Evolutionary conservation across 345 rosid species (phyloP), one percentile per base, ranked within the genome.

Genomic region (Rhizophora apiculata): DNA sequence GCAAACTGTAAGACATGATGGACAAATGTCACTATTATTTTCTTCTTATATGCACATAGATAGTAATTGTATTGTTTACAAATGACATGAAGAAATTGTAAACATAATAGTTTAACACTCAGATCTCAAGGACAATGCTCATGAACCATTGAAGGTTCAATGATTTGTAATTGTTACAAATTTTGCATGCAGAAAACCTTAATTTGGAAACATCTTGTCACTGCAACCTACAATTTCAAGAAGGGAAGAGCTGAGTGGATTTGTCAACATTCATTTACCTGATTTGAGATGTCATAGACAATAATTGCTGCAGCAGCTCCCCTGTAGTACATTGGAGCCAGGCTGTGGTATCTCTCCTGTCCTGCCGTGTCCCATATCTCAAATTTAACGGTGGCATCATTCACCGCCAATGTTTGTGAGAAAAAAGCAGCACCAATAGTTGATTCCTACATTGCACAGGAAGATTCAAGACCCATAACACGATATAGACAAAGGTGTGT

Each of bases 321-420:
- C 67, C 99, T 81, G 69, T 95, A 92, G 79, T 95, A 95, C 99
- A 95, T 95, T 26, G 99, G 99, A 62, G 99, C 99, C 79, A 95
- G 82, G 76, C 99, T 95, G 72, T 92, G 99, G 71, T 95, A 95
- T 43, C 97, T 84, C 85, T 95, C 97, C 68, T 95, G 99, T 29
- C 99, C 99, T 0, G 99, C 99, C 39, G 99, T 95, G 81, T 95
- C 99, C 99, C 99, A 95, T 20, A 95, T 95, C 85, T 95, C 99
- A 83, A 95, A 95, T 75, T 95, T 95, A 1, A 95, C 94, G 31
- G 96, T 92, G 0, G 96, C 94, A 68, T 92, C 99, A 73, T 90
- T 90, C 46, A 87, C 99, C 22, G 96, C 96, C 82, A 95, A 64
- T 26, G 98, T 89, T 79, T 95, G 99, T 34, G 98, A 90, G 83